Conservation (phyloP, 1,284 basidiomycete species). For the Psilocybe mexicana region DNA sequence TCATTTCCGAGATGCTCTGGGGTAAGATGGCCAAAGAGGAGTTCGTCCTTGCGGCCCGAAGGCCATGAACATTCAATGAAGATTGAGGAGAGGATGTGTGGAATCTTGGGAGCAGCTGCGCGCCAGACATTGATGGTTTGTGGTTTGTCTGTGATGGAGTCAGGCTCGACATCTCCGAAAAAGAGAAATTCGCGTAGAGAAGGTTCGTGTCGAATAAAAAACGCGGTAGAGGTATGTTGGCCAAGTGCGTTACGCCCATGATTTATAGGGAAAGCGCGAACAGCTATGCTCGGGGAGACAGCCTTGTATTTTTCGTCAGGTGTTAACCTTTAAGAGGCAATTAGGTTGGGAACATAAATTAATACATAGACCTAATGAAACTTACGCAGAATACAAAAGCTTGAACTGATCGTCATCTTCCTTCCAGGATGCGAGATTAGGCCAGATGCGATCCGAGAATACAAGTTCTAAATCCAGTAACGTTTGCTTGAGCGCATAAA, state of each 20-base stretch:
- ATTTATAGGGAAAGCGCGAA: conserved; percentile 66
- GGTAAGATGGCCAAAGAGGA: conserved; percentile 76
- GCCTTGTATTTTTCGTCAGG: conserved; percentile 50
- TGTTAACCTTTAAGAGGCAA: conserved; percentile 34
- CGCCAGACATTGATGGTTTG: conserved; percentile 69
- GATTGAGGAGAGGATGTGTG: conserved; percentile 58
- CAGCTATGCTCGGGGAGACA: conserved; percentile 58
- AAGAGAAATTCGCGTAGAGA: conserved; percentile 70
- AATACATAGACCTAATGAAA: conserved; percentile 10
- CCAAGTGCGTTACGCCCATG: conserved; percentile 62
- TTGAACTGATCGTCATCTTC: conserved; percentile 55
- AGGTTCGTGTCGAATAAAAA: conserved; percentile 68
- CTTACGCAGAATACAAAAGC: conserved; percentile 62
- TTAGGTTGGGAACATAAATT: not conserved
- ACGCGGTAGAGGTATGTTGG: conserved; percentile 70
- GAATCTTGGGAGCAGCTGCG: conserved; percentile 68
- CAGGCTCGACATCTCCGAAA: conserved; percentile 84
- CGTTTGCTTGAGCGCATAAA: conserved; percentile 62
- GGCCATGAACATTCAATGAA: conserved; percentile 89
- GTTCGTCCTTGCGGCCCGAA: conserved; percentile 55
- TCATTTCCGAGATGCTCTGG: conserved; percentile 73
- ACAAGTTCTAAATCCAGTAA: conserved; percentile 69
- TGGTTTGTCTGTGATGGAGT: conserved; percentile 59
- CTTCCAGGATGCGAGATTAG: conserved; percentile 76
- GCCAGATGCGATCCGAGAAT: conserved; percentile 83